Conservation (phyloP, 2,329 filamentous ascomycete genomes). For the Colletotrichum higginsianum region DNA sequence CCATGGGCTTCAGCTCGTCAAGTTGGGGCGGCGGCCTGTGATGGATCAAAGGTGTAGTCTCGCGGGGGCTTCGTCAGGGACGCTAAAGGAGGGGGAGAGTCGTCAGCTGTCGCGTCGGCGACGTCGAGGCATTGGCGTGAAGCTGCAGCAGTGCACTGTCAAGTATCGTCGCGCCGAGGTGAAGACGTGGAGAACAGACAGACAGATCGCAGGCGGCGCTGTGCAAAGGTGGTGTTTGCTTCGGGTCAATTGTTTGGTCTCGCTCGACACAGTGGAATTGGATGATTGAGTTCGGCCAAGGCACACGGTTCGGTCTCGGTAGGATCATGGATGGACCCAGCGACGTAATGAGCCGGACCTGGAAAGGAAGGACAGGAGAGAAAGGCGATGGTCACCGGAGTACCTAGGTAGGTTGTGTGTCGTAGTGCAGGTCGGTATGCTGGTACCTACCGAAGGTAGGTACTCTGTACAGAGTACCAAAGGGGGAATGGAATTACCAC, state of each 20-base stretch:
- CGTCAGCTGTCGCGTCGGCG: constrained; percentile 34
- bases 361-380: constrained; percentile 33
- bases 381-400: background rate
- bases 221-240: constrained; percentile 9
- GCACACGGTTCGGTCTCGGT: constrained; percentile 27
- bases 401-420: too few relatives aligned
- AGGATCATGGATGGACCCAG: constrained; percentile 38
- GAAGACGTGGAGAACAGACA: background rate
- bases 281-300: constrained; percentile 30
- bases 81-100: constrained; percentile 23
- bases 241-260: background rate
- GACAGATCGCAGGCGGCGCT: background rate
- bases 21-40: constrained; percentile 10
- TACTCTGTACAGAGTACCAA: too few relatives aligned
- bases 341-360: constrained; percentile 38
- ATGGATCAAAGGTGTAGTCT: background rate
- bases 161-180: background rate
- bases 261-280: constrained; percentile 7
- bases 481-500: background rate
- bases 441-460: too few relatives aligned
- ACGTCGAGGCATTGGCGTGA: constrained; percentile 40
- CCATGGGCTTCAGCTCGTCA: constrained; percentile 35
- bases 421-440: too few relatives aligned
- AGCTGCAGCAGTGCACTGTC: constrained; percentile 23
- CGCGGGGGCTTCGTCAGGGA: constrained; percentile 12